Evolutionary conservation across 768 basidiomycete species (phyloP), one percentile per base, ranked within the genome.

Genomic region (Trametes gibbosa): DNA sequence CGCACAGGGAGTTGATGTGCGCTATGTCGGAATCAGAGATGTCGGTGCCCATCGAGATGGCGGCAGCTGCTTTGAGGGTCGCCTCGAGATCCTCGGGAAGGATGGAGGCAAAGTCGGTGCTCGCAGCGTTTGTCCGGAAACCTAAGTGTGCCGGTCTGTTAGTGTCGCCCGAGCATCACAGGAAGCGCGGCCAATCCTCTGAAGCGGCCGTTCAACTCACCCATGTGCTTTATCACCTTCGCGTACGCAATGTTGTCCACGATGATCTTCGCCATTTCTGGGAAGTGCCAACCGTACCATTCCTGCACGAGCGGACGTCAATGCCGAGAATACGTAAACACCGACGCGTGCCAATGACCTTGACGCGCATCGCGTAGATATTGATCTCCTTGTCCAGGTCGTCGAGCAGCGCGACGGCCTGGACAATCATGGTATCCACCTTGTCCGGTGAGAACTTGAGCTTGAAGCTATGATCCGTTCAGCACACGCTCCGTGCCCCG

Each of bases 211-310:
- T 32, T 32, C 10, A 10, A 71, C 81, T 60, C 70, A 86, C 91
- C 97, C 95, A 99, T 96, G 34, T 81, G 74, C 56, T 88, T 89
- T 67, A 99, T 85, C 58, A 90, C 89, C 77, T 94, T 97, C 60
- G 97, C 95, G 72, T 98, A 98, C 19, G 96, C 95, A 59, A 95
- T 77, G 75, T 97, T 99, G 79, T 99, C 97, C 59, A 87, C 85
- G 65, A 99, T 90, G 72, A 99, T 98, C 79, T 98, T 98, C 59
- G 89, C 90, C 89, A 99, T 92, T 76, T 99, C 97, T 5, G 97
- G 97, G 83, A 99, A 99, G 78, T 99, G 97, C 97, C 97, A 99
- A 37, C 97, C 97, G 68, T 99, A 99, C 97, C 97, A 99, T 84
- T 99, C 97, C 96, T 97, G 66, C n/a, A 41, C 7, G n/a, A 10